Base-by-base conservation (phyloP, 2,329 filamentous ascomycete species). In the Aspergillus uvarum region DNA sequence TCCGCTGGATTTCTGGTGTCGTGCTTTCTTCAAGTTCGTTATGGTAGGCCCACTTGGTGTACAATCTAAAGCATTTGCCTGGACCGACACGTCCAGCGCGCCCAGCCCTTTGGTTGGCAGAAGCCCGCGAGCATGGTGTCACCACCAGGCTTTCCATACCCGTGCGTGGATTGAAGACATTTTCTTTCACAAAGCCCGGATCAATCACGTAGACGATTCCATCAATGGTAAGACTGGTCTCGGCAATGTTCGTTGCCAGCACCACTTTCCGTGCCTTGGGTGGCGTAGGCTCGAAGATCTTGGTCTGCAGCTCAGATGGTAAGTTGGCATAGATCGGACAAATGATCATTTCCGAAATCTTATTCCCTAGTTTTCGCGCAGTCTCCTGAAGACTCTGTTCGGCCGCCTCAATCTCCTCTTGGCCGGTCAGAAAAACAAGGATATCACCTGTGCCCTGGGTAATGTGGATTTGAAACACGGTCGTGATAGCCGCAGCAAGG, bases 151-250 rank as follows among this genome's bases (percentile, higher is more conserved):
- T 93, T 29, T 94, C 93, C 90, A 98, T 96, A 58, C 93, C 93
- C 0, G 91, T 96, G 1, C 89, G 87, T 0, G 93, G 89, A 63
- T 96, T 96, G 79, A 94, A 98, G 1, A 93, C 85, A 67, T 96
- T 96, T 72, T 98, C 92, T 75, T 99, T 99, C 63, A 95, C 92
- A 65, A 96, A 96, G 0, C 95, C 95, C 0, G 91, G 91, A 68
- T 99, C 95, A 61, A 98, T 96, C 38, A 98, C 95, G 73, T 96
- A 97, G 8, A 94, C 90, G 61, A 98, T 96, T 16, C 93, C 94
- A 72, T 98, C 93, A 59, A 99, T 96, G 0, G 95, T 99, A 70
- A 99, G 79, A 80, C 88, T 92, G 0, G 95, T 99, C 75, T 99
- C 95, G 2, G 95, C 95, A 74, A 99, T 98, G 72, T 99, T 99